Evolutionary conservation across 2,329 filamentous ascomycete genomes (phyloP), one percentile per base, ranked within the genome.

Genomic region (Ophiostoma novo-ulmi): DNA sequence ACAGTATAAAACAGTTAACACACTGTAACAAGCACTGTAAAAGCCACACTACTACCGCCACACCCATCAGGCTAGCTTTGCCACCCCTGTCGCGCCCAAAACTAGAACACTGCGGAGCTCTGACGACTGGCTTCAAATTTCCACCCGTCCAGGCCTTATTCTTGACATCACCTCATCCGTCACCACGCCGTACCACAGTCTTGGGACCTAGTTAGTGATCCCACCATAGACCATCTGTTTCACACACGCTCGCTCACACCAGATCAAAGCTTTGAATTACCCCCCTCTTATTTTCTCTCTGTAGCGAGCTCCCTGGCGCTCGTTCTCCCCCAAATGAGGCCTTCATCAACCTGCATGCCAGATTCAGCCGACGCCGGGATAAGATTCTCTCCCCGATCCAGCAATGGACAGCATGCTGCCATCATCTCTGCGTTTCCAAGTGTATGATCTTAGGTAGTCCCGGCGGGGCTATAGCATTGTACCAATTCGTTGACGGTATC

Each of bases 391-490:
- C 69, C 39, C 63, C 69, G 66, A 52, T 41, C 70, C 38, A 73
- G 73, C 69, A 71, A 75, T 75, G 74, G 74, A 73, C 73, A 71
- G 72, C 68, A 70, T 70, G 63, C 63, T 58, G 48, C 65, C 55
- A 31, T 31, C 70, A 14, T 35, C 38, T 48, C 38, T 55, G 68
- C 63, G 64, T 68, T 67, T 68, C 70, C 69, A 69, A 72, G 67
- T 69, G 69, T 71, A 73, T 73, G 74, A 75, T 71, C 72, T 69
- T 36, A 73, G 73, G 70, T 73, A 73, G 74, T 66, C 48, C 66
- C n/a, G 35, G 11, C 67, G 39, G 44, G 36, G 44, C 58, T 67
- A 63, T 22, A 31, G 69, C 39, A 69, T 35, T 39, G 68, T 48
- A 52, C 48, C 66, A 44, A 66, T 44, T 41, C 17, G 68, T n/a